Percentiles rank a stretch among this genome's conserved stretches.
Conservation (phyloP, 2,329 filamentous ascomycete genomes). For the Exophiala phaeomuriformis region DNA sequence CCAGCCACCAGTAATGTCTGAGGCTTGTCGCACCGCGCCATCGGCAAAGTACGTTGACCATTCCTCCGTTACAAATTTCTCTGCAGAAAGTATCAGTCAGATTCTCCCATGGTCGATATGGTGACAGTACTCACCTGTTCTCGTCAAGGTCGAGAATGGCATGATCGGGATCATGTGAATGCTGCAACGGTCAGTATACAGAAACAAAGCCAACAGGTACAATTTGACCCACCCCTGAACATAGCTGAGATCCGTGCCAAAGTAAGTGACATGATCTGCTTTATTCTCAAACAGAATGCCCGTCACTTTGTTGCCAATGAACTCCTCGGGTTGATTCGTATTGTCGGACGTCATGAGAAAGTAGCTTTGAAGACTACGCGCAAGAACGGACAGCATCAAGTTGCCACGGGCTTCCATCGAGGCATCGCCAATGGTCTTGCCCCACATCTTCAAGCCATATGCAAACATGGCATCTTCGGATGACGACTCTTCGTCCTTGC, state of each 20-base stretch:
- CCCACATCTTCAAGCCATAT: constrained; percentile 94
- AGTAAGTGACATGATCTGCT: constrained; percentile 85
- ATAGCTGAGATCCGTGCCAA: constrained; percentile 64
- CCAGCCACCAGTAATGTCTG: constrained; percentile 66
- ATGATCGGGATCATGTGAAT: constrained; percentile 79
- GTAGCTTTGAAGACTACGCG: constrained; percentile 67
- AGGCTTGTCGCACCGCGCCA: constrained; percentile 52
- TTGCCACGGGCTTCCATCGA: constrained; percentile 78
- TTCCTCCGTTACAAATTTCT: constrained; percentile 69
- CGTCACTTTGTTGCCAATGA: constrained; percentile 67
- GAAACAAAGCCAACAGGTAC: constrained; percentile 5
- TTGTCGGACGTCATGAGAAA: constrained; percentile 72
- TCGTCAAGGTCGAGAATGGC: constrained; percentile 60
- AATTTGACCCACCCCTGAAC: constrained; percentile 49
- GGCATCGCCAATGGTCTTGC: constrained; percentile 63
- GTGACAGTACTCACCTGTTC: constrained; percentile 38
- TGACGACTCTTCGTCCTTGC: constrained; percentile 63
- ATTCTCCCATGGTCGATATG: no score
- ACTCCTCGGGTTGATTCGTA: constrained; percentile 62
- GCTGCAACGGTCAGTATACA: constrained; percentile 37
- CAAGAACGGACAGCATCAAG: constrained; percentile 72
- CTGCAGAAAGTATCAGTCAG: constrained; percentile 18
- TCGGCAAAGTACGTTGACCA: constrained; percentile 72
- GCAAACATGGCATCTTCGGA: constrained; percentile 84
- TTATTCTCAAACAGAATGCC: constrained; percentile 87